A percentile compares a stretch with the other conserved stretches of the same genome.
phyloP scores from a whole-genome alignment of 1,284 basidiomycete species.

The Mycena citricolor region DNA sequence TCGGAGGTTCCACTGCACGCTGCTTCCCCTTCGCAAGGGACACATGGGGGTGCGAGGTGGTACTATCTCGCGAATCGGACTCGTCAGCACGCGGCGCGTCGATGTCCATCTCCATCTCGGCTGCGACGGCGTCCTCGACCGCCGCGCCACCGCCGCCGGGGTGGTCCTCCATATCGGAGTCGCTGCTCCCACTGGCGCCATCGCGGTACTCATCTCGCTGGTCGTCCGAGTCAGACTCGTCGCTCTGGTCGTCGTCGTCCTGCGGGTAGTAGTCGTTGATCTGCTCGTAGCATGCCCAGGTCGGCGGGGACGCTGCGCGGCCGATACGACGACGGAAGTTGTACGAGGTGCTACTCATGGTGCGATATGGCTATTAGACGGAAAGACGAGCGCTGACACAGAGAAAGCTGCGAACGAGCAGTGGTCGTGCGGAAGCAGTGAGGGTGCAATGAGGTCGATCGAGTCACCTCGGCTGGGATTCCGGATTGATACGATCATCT shows the following conservation, averaged over 20 bases:
- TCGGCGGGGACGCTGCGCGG: constrained; percentile 75
- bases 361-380: constrained; percentile 2
- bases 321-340: constrained; percentile 73
- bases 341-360: constrained; percentile 48
- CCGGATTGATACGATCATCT: too few species aligned
- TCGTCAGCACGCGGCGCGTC: constrained; percentile 52
- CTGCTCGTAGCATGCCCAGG: constrained; percentile 85
- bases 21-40: constrained; percentile 71
- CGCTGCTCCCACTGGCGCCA: constrained; percentile 28
- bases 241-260: constrained; percentile 37
- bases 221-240: constrained; percentile 68
- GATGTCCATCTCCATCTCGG: constrained; percentile 63
- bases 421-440: too few species aligned
- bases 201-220: constrained; percentile 61
- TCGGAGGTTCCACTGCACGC: constrained; percentile 60
- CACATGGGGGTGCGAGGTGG: constrained; percentile 45
- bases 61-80: constrained; percentile 38
- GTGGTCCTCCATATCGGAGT: constrained; percentile 39
- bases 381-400: constrained; percentile 41
- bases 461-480: too few species aligned
- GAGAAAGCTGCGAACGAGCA: not conserved
- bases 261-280: constrained; percentile 61
- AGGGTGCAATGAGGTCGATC: too few species aligned
- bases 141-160: constrained; percentile 2
- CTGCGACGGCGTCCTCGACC: constrained; percentile 34